Conservation (phyloP, 2,329 filamentous ascomycete species). For the Aspergillus ruber region DNA sequence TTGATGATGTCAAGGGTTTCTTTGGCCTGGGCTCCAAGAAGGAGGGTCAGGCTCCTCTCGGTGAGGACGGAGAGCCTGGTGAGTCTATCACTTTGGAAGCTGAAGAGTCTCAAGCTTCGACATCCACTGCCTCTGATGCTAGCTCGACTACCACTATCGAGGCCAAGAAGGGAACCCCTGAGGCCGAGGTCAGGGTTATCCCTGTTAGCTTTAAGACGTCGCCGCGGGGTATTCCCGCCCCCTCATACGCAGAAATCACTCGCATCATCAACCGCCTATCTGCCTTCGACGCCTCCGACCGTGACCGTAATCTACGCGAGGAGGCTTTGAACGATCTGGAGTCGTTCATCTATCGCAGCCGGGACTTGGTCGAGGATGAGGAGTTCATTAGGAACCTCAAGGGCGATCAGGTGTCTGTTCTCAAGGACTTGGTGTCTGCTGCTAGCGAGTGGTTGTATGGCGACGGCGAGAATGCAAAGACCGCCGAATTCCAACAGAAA, state of each 20-base stretch:
- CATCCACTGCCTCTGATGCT: conserved; percentile 39
- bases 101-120: conserved; percentile 42
- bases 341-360: conserved; percentile 79
- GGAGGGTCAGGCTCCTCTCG: conserved; percentile 66
- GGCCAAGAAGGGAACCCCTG: conserved; percentile 27
- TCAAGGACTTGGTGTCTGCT: conserved; percentile 62
- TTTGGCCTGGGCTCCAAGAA: conserved; percentile 93
- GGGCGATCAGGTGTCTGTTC: conserved; percentile 56
- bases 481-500: conserved; percentile 67
- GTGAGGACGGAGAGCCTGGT: conserved; percentile 52
- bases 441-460: conserved; percentile 87
- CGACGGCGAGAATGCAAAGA: conserved; percentile 69
- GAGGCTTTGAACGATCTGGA: conserved; percentile 92
- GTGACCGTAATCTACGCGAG: conserved; percentile 67
- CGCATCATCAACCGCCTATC: conserved; percentile 65
- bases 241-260: conserved; percentile 31
- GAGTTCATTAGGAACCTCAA: conserved; percentile 68
- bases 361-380: conserved; percentile 73
- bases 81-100: conserved; percentile 42
- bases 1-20: conserved; percentile 91
- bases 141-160: conserved; percentile 45
- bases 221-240: conserved; percentile 38
- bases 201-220: conserved; percentile 45
- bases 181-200: conserved; percentile 48
- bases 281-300: conserved; percentile 81